These are phyloP conservation scores for Phytophthora colocasiae DNA, from an alignment of 352 stramenopile genomes.

Conservation along the genomic window DNA sequence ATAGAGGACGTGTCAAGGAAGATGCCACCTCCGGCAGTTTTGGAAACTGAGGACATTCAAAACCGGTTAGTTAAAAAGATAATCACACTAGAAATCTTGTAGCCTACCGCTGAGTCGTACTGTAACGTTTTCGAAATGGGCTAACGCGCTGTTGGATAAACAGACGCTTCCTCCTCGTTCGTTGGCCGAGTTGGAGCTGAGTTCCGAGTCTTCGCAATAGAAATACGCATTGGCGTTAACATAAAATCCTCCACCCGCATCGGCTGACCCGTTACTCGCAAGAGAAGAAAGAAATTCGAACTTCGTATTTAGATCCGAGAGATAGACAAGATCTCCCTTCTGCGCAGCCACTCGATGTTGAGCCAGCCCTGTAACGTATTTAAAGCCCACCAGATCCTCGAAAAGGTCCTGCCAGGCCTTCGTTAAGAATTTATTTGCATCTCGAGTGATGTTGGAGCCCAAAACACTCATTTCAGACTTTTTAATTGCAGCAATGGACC, in stretches of 20 bases:
- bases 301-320: conserved; percentile 27
- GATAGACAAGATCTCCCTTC: conserved; percentile 47
- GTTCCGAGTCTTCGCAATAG: conserved; percentile 20
- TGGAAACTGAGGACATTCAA: conserved; percentile 34
- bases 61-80: no score
- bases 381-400: conserved; percentile 15
- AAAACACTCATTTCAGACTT: conserved; percentile 29
- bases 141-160: conserved; percentile 38
- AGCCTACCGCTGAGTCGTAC: conserved; percentile 48
- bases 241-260: conserved; percentile 55
- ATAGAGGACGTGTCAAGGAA: conserved; percentile 48
- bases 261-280: conserved; percentile 48
- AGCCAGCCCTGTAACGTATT: conserved; percentile 21
- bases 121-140: conserved; percentile 31
- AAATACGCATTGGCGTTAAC: conserved; percentile 40
- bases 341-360: conserved; percentile 14
- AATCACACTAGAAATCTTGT: no score
- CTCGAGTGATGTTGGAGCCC: conserved; percentile 28
- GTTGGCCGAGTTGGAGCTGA: conserved; percentile 49
- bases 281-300: conserved; percentile 31
- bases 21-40: conserved; percentile 58
- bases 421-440: conserved; percentile 22
- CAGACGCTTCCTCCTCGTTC: conserved; percentile 61
- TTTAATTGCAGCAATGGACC: conserved; percentile 32
- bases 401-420: conserved; percentile 32